Base-by-base conservation (phyloP, 2,329 filamentous ascomycete genomes). In the Cercospora canescens region DNA sequence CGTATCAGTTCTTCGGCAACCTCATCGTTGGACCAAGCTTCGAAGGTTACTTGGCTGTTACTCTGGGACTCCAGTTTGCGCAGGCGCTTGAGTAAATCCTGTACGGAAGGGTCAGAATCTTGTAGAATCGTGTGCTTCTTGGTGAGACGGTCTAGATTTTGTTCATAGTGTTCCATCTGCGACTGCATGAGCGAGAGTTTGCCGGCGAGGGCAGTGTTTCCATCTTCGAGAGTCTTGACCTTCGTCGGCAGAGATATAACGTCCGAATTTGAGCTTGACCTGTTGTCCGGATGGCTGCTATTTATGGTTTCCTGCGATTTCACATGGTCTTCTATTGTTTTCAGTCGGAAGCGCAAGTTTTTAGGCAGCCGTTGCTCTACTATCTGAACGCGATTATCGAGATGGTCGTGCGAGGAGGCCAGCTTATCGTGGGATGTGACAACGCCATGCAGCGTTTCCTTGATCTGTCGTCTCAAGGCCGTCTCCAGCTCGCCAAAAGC, bases 401-500 rank as follows among this genome's bases (percentile, higher is more conserved):
- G 30, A 12, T 56, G 37, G 16, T 62, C 60, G 9, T 55, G 37
- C 6, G 48, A 41, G 6, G 24, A 39, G n/a, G 32, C 26, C 30
- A 62, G 30, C 34, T 56, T 56, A 34, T 62, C 60, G 28, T 55
- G 54, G 5, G 48, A 55, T 12, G 32, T 55, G n/a, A 16, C 35
- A 18, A 62, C 34, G 14, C 60, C 48, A 24, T 39, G 48, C 9
- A 62, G 50, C 8, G 60, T 55, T 21, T 55, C 48, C 60, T 62
- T 62, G 60, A 62, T 62, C 28, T 62, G 60, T 30, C 60, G 48
- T 56, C 60, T 28, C 16, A 62, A 26, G 6, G 60, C 60, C 4
- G 60, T 62, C 32, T 62, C 60, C 9, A 62, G 60, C 26, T 56
- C 45, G 48, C 60, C 48, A 34, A 62, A 62, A 21, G 60, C 60